Percentiles rank a stretch among this genome's conserved stretches.
Evolutionary conservation across 257 asterid genomes (phyloP).

Genomic region (Eustoma russellianum): DNA sequence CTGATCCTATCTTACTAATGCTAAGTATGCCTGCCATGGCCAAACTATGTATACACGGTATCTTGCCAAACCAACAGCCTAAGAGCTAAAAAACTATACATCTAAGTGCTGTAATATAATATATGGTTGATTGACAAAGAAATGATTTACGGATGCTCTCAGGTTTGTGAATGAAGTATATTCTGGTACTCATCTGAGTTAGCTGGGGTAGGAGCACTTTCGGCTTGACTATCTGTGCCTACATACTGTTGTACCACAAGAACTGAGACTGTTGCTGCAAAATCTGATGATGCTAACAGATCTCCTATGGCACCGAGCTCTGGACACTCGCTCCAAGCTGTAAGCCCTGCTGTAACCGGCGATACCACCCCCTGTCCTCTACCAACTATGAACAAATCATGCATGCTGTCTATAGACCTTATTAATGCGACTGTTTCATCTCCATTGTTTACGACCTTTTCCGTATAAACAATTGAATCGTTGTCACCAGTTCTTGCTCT

Average conservation of each 20-base stretch:
- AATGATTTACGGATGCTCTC: not conserved
- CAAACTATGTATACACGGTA: too few species aligned
- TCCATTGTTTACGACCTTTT: conserved; percentile 60
- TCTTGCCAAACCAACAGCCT: too few species aligned
- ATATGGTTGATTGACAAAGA: too few species aligned
- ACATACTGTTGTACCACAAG: conserved; percentile 80
- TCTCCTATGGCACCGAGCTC: conserved; percentile 95
- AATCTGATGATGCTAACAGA: conserved; percentile 78
- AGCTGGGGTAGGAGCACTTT: conserved; percentile 30
- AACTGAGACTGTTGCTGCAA: conserved; percentile 65
- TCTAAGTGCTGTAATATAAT: too few species aligned
- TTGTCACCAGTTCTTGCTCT: conserved; percentile 31
- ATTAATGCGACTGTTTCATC: conserved; percentile 81
- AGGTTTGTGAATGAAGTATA: conserved; percentile 42
- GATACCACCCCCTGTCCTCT: conserved; percentile 63
- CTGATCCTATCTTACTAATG: too few species aligned
- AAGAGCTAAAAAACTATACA: too few species aligned
- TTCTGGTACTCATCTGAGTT: conserved; percentile 29
- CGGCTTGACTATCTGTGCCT: conserved; percentile 41
- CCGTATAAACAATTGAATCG: conserved; percentile 31
- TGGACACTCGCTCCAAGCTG: conserved; percentile 97
- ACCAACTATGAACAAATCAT: conserved; percentile 73
- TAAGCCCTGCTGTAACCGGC: conserved; percentile 72
- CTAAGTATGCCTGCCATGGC: too few species aligned
- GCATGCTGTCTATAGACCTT: conserved; percentile 44